Conservation (phyloP, 805 yeast genomes). For the Wickerhamomyces rabaulensis region DNA sequence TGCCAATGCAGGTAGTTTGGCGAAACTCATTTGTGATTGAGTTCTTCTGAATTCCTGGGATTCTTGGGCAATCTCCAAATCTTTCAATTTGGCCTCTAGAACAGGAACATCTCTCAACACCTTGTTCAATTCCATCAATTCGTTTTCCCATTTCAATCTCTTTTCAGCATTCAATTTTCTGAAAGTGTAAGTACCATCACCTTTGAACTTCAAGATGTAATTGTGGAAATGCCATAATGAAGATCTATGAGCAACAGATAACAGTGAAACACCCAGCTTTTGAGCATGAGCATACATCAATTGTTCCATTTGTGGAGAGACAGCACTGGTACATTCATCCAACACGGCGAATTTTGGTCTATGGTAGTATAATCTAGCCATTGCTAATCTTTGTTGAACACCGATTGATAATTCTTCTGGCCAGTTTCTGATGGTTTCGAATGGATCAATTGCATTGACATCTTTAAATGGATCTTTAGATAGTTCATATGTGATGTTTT, state of each 20-base stretch:
- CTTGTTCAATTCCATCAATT: constrained; percentile 65
- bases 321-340: constrained; percentile 95
- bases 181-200: constrained; percentile 67
- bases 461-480: constrained; percentile 24
- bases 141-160: constrained; percentile 73
- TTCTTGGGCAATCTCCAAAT: constrained; percentile 48
- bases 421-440: constrained; percentile 76
- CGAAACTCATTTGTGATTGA: constrained; percentile 24
- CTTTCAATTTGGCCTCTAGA: constrained; percentile 60
- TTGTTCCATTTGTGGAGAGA: constrained; percentile 85
- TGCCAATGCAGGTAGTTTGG: constrained; percentile 4
- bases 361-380: constrained; percentile 90
- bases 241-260: constrained; percentile 90
- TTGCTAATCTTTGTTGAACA: constrained; percentile 87
- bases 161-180: constrained; percentile 63
- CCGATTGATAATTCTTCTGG: constrained; percentile 84
- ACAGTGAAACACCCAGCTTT: constrained; percentile 67
- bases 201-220: constrained; percentile 76
- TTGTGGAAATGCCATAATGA: constrained; percentile 91
- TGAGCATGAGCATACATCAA: constrained; percentile 84
- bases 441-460: constrained; percentile 37
- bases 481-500: constrained; percentile 33
- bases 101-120: constrained; percentile 64
- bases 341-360: constrained; percentile 89
- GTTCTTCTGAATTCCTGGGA: constrained; percentile 27